Evolutionary conservation across 116 monocot genomes (phyloP).

Genomic region (Iris pallida): DNA sequence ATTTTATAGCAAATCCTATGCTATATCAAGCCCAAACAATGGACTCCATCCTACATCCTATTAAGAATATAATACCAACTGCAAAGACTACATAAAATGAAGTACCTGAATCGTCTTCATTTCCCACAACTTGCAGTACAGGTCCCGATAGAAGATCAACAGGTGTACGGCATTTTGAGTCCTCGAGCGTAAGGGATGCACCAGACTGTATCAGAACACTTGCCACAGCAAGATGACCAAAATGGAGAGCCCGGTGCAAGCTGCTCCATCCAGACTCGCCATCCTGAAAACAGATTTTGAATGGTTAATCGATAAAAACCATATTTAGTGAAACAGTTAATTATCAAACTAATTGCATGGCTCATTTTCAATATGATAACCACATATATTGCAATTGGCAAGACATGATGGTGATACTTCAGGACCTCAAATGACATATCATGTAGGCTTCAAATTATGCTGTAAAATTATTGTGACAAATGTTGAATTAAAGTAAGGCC

Average conservation of each 20-base stretch:
- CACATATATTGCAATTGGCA: no score
- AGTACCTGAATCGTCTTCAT: slow-evolving; percentile 54
- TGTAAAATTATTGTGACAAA: no score
- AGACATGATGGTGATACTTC: no score
- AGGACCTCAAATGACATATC: no score
- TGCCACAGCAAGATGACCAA: slow-evolving; percentile 95
- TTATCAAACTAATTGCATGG: no score
- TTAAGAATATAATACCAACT: background rate
- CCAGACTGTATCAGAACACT: slow-evolving; percentile 80
- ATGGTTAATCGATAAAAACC: no score
- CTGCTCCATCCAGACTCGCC: slow-evolving; percentile 99
- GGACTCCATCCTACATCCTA: background rate
- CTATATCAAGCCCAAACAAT: background rate
- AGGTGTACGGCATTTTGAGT: slow-evolving; percentile 72
- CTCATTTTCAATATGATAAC: no score
- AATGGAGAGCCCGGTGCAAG: slow-evolving; percentile 89
- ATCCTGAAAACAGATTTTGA: slow-evolving; percentile 45
- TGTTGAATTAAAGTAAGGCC: no score
- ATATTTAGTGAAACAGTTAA: no score
- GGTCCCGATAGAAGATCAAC: slow-evolving; percentile 97
- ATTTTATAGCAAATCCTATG: background rate
- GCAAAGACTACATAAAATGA: background rate
- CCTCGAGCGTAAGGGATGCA: slow-evolving; percentile 75
- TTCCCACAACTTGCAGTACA: slow-evolving; percentile 55
- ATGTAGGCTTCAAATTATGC: no score